Evolutionary conservation across 768 basidiomycete genomes (phyloP), one percentile per base, ranked within the genome.

Genomic region (Trametes meyenii): DNA sequence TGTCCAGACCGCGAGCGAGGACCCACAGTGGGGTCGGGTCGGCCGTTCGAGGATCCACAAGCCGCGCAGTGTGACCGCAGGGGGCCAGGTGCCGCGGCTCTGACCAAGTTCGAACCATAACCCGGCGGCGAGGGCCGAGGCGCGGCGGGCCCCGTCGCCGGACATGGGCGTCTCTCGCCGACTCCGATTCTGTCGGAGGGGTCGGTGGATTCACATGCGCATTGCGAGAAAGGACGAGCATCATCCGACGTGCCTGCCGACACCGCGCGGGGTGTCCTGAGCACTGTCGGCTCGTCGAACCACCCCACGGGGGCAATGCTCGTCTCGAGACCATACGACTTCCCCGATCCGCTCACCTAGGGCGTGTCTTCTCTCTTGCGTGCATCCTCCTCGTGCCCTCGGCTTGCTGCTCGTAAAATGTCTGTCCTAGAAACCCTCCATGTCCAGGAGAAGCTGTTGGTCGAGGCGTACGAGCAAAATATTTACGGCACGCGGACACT

Each of bases 381-480:
- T 43, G 29, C 24, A 5, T 21, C 17, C 35, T 26, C 35, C 3
- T 35, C 26, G 21, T 21, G n/a, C 1, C 3, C 19, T 51, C n/a
- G n/a, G 16, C 11, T 35, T 19, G 17, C n/a, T n/a, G 19, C 49
- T 19, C 23, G 14, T n/a, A 23, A 19, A 2, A 66, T 66, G 65
- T 59, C 58, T 17, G 38, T 62, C 3, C 33, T 56, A 13, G 63
- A 62, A 5, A 12, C 23, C 4, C 58, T 74, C 12, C 66, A 36
- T 1, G 24, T 40, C 5, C 65, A 87, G 66, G 73, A 79, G 66
- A 77, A 82, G 56, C 72, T 67, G 24, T 71, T 89, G n/a, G 66
- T 79, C 19, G 72, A 75, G 39, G 78, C 84, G 48, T 89, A 87
- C 69, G 69, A 78, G 55, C 63, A 76, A 11, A 83, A 86, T 70